Percentiles rank a stretch among this genome's conserved stretches.
phyloP scores from a whole-genome alignment of 1,284 basidiomycete genomes.

The Boletellus deceptivus region DNA sequence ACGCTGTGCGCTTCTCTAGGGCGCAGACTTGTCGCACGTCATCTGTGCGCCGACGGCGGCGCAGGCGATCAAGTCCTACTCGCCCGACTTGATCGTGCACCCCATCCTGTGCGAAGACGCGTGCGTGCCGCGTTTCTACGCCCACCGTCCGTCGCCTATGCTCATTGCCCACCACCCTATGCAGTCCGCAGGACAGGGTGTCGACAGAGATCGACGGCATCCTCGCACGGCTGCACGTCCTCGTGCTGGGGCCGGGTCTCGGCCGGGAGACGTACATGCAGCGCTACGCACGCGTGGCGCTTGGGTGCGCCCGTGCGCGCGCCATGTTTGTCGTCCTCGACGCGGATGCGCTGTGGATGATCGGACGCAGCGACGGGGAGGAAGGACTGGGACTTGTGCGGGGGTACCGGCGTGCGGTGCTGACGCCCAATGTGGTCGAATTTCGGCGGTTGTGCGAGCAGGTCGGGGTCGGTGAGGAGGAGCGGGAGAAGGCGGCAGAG shows the following conservation, averaged over 20 bases:
- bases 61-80: conserved; percentile 92
- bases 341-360: conserved; percentile 83
- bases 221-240: conserved; percentile 83
- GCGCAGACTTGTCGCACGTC: conserved; percentile 93
- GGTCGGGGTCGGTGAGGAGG: conserved; percentile 57
- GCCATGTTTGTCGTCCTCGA: conserved; percentile 92
- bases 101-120: conserved; percentile 73
- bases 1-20: conserved; percentile 43
- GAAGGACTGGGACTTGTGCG: conserved; percentile 70
- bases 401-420: conserved; percentile 77
- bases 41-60: conserved; percentile 93
- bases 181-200: conserved; percentile 49
- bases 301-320: conserved; percentile 47
- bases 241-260: conserved; percentile 91
- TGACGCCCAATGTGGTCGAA: conserved; percentile 95
- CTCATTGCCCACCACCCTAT: not conserved
- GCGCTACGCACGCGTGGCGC: conserved; percentile 59
- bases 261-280: conserved; percentile 93
- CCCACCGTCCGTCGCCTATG: not conserved
- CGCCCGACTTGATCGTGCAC: conserved; percentile 95
- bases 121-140: conserved; percentile 30
- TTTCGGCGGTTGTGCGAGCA: conserved; percentile 83
- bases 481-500: conserved; percentile 51
- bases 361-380: conserved; percentile 43
- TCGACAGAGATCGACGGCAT: conserved; percentile 64